A percentile compares a stretch with the other conserved stretches of the same genome.
Conservation (phyloP, 139 green algal genomes). For the Chlamydomonas schloesseri region DNA sequence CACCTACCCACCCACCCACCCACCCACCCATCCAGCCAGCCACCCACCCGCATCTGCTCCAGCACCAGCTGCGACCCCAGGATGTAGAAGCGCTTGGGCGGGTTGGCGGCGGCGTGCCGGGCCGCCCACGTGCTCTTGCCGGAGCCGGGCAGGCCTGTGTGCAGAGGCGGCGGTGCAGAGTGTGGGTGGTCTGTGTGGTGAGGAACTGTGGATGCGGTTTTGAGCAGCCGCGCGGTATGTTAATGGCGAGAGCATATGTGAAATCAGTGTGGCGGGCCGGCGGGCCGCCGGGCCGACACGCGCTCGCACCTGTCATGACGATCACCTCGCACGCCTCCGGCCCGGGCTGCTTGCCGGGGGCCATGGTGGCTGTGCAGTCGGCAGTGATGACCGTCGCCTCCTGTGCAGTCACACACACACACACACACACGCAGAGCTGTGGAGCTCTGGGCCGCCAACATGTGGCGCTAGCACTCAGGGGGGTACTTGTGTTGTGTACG, state of each 20-base stretch:
- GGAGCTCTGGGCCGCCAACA: no score
- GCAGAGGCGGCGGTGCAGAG: no score
- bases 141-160: conserved; percentile 47
- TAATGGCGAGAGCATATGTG: no score
- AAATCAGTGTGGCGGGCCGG: no score
- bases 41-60: conserved; percentile 60
- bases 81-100: conserved; percentile 54
- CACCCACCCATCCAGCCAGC: background rate
- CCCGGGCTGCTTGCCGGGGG: background rate
- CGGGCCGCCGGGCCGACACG: no score
- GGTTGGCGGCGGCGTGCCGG: conserved; percentile 22
- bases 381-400: background rate
- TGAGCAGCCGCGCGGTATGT: no score
- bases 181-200: no score
- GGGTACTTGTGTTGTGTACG: no score
- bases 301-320: conserved; percentile 8
- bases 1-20: background rate
- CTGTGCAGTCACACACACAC: no score
- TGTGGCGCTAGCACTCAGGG: no score
- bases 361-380: conserved; percentile 25
- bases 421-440: no score
- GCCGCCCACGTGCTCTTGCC: conserved; percentile 68
- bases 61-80: conserved; percentile 58
- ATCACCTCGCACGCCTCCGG: conserved; percentile 14
- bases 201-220: no score